A percentile compares a stretch with the other conserved stretches of the same genome.
Evolutionary conservation across 2,329 filamentous ascomycete genomes (phyloP).

Genomic region (Ophiosphaerella narmari): DNA sequence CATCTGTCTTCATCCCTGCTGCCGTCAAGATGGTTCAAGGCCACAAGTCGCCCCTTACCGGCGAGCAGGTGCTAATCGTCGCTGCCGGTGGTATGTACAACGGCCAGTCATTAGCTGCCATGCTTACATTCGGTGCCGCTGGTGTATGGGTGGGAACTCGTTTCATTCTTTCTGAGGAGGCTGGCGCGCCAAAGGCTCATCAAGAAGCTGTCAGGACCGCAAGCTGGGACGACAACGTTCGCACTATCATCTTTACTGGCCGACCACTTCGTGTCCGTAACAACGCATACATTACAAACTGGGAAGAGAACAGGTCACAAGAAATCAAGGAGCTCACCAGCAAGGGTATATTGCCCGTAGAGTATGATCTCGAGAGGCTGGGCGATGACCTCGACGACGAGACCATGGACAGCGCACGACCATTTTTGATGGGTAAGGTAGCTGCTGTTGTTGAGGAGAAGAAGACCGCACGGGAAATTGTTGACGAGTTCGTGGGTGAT

Average conservation of each 20-base stretch:
- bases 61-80: conserved; percentile 84
- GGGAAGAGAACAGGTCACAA: conserved; percentile 86
- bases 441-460: conserved; percentile 91
- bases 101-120: conserved; percentile 84
- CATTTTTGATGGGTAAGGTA: conserved; percentile 95
- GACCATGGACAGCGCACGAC: conserved; percentile 85
- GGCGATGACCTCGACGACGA: conserved; percentile 72
- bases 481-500: conserved; percentile 90
- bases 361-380: conserved; percentile 89
- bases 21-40: conserved; percentile 81
- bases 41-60: conserved; percentile 84
- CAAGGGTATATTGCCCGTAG: conserved; percentile 91
- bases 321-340: conserved; percentile 92
- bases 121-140: conserved; percentile 88
- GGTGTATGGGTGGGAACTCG: conserved; percentile 97
- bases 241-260: conserved; percentile 98
- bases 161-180: conserved; percentile 93
- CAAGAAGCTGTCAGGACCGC: conserved; percentile 94
- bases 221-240: conserved; percentile 92
- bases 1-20: conserved; percentile 87
- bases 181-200: conserved; percentile 88
- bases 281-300: conserved; percentile 93
- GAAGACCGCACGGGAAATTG: conserved; percentile 86
- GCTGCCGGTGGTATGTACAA: conserved; percentile 94
- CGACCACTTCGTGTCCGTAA: conserved; percentile 90